These are phyloP conservation scores for Fusarium irregulare DNA, from an alignment of 2,329 filamentous ascomycete species.

Conservation along the genomic window DNA sequence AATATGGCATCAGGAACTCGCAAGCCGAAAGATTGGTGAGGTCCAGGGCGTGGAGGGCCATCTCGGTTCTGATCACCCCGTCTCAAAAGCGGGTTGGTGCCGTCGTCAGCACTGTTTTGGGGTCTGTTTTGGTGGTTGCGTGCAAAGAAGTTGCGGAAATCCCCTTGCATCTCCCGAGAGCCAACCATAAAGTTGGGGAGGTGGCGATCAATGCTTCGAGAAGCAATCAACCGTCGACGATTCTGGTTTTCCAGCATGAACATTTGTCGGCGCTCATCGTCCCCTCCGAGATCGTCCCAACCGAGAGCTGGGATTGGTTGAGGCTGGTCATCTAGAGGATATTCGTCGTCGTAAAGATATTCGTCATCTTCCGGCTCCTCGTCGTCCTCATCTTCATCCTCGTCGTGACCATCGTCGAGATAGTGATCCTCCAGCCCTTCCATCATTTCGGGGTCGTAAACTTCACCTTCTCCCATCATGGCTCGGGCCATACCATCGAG, in stretches of 20 bases:
- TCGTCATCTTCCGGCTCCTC: conserved; percentile 77
- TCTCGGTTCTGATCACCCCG: conserved; percentile 63
- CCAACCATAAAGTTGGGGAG: conserved; percentile 69
- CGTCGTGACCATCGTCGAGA: conserved; percentile 68
- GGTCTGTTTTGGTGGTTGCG: conserved; percentile 64
- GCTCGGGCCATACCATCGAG: conserved; percentile 68
- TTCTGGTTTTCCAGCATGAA: conserved; percentile 64
- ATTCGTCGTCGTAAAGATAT: conserved; percentile 70
- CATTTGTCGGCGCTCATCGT: conserved; percentile 60
- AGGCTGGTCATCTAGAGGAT: conserved; percentile 60
- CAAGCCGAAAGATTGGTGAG: conserved; percentile 66
- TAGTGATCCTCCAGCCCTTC: conserved; percentile 65
- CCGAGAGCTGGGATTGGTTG: conserved; percentile 62
- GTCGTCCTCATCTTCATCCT: conserved; percentile 70
- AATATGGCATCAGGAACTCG: conserved; percentile 61
- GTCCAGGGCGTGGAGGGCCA: conserved; percentile 59
- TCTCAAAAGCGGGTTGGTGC: conserved; percentile 86
- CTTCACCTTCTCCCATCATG: conserved; percentile 64
- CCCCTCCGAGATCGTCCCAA: conserved; percentile 67
- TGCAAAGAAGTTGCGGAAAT: conserved; percentile 63
- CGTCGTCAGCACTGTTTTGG: conserved; percentile 76
- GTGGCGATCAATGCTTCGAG: conserved; percentile 57
- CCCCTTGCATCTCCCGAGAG: conserved; percentile 64
- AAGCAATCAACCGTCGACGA: conserved; percentile 48
- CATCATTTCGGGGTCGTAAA: conserved; percentile 64